Conservation (phyloP, 78 protist genomes). For the slime mould (Dictyostelium discoideum) region DNA sequence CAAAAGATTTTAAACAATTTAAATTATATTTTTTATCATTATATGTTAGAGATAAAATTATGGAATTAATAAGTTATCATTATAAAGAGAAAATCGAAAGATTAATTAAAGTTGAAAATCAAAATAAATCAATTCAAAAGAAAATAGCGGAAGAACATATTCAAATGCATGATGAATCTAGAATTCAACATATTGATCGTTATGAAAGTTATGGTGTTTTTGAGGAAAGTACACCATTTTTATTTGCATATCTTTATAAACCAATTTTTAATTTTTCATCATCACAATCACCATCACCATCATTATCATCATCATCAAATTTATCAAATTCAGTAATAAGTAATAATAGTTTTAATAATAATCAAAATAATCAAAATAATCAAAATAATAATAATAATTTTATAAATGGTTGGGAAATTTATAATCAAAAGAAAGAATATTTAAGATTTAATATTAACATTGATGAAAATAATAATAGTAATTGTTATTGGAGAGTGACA, state of each 20-base stretch:
- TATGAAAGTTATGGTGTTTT: constrained; percentile 60
- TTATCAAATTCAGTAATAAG: neutral
- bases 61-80: constrained; percentile 20
- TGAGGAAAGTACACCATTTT: constrained; percentile 40
- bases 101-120: neutral
- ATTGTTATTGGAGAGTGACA: constrained; percentile 19
- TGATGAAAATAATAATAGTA: neutral
- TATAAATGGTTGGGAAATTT: constrained; percentile 51
- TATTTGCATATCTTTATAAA: constrained; percentile 36
- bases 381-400: neutral
- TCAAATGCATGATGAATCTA: constrained; percentile 2
- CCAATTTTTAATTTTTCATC: neutral
- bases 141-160: constrained; percentile 48
- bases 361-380: neutral
- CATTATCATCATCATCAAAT: neutral
- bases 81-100: constrained; percentile 26
- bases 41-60: neutral
- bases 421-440: constrained; percentile 19
- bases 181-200: constrained; percentile 41
- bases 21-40: constrained; percentile 1
- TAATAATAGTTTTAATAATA: neutral
- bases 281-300: neutral
- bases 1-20: constrained; percentile 9
- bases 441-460: constrained; percentile 3
- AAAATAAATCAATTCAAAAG: constrained; percentile 14